Evolutionary conservation across 306 rosid genomes (phyloP).

Genomic region (Astragalus glycyphyllos): DNA sequence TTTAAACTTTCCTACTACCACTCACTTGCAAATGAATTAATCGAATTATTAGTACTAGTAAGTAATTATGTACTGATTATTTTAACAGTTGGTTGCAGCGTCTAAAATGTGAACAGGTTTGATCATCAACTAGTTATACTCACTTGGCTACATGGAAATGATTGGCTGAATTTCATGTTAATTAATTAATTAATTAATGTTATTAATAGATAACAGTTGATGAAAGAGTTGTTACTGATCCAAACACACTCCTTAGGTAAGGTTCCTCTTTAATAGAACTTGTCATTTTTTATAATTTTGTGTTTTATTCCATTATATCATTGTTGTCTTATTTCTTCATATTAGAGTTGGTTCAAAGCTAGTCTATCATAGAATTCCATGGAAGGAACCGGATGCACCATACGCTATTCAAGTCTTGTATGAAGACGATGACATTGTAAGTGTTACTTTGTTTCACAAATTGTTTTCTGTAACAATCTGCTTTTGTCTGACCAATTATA

Average conservation of each 20-base stretch:
- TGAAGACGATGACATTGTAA: constrained; percentile 86
- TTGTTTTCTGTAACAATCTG: constrained; percentile 18
- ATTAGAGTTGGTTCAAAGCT: constrained; percentile 67
- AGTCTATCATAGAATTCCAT: constrained; percentile 84
- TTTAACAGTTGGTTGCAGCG: constrained; percentile 93
- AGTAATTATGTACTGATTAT: constrained; percentile 38
- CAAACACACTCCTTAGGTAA: constrained; percentile 69
- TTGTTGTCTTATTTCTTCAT: constrained; percentile 10
- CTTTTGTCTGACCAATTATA: constrained; percentile 4
- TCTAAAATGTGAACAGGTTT: constrained; percentile 78
- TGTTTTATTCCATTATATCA: constrained; percentile 18
- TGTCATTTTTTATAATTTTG: background rate
- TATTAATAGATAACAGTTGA: constrained; percentile 70
- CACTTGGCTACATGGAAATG: background rate
- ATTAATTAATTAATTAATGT: constrained; percentile 25
- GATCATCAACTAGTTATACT: constrained; percentile 27
- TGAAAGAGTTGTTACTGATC: constrained; percentile 67
- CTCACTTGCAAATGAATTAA: background rate
- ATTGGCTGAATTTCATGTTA: background rate
- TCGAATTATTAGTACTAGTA: background rate
- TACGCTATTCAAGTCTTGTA: constrained; percentile 63
- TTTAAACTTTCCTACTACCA: constrained; percentile 1
- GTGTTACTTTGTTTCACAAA: constrained; percentile 24
- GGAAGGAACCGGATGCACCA: constrained; percentile 93
- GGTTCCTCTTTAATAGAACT: constrained; percentile 17